These are phyloP conservation scores for Penicillium expansum DNA, from an alignment of 2,329 filamentous ascomycete species.

Conservation along the genomic window DNA sequence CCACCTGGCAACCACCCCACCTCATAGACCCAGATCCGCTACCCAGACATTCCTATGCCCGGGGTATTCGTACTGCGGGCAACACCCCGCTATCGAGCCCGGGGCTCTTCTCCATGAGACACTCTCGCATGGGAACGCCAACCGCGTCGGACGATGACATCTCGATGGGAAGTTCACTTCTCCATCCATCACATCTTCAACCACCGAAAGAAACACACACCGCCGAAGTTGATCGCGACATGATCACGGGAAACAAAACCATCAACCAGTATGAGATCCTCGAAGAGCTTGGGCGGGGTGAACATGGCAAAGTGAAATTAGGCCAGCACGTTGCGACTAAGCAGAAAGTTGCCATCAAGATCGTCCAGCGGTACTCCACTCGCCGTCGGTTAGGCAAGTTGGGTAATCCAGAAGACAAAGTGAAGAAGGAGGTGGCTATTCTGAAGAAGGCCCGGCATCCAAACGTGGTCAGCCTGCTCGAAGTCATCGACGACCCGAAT, in stretches of 20 bases:
- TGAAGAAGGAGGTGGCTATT: constrained; percentile 95
- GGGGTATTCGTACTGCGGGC: constrained; percentile 42
- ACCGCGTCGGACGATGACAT: constrained; percentile 38
- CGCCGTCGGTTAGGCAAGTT: constrained; percentile 79
- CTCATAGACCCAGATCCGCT: constrained; percentile 35
- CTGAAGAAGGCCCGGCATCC: constrained; percentile 96
- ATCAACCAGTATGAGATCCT: constrained; percentile 99
- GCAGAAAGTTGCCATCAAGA: constrained; percentile 93
- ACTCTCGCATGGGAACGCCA: constrained; percentile 32
- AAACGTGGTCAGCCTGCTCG: constrained; percentile 92
- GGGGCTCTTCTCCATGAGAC: constrained; percentile 44
- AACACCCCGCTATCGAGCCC: constrained; percentile 50
- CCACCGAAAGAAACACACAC: constrained; percentile 83
- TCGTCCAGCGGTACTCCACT: constrained; percentile 93
- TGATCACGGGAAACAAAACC: constrained; percentile 83
- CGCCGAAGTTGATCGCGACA: constrained; percentile 84
- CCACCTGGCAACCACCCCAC: constrained; percentile 39
- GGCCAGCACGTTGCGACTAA: constrained; percentile 74
- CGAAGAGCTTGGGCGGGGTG: constrained; percentile 90
- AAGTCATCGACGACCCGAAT: constrained; percentile 96
- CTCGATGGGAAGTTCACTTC: constrained; percentile 56
- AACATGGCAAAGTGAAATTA: constrained; percentile 97
- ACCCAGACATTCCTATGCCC: constrained; percentile 22
- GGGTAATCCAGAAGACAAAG: constrained; percentile 66
- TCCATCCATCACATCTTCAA: constrained; percentile 70